Percentiles rank a stretch among this genome's conserved stretches.
Evolutionary conservation across 106 monocot species (phyloP).

Genomic region (Agapanthus africanus): DNA sequence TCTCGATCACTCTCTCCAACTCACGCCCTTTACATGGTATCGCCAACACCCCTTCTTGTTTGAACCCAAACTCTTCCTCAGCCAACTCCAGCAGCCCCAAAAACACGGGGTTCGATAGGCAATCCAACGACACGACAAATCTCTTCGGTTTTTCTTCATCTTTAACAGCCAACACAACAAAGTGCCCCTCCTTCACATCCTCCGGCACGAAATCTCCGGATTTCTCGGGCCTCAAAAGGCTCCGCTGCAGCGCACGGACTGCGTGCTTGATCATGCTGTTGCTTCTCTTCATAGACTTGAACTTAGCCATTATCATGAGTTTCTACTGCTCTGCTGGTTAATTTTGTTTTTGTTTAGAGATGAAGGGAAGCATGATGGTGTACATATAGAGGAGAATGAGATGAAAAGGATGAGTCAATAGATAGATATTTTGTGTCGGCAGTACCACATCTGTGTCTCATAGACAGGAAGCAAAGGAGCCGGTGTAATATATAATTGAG

Average conservation of each 20-base stretch:
- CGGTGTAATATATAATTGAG: neutral
- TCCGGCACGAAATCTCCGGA: constrained; percentile 7
- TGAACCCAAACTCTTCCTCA: constrained; percentile 43
- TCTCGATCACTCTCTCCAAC: constrained; percentile 27
- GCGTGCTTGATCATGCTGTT: constrained; percentile 16
- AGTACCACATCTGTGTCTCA: neutral
- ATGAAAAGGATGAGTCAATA: neutral
- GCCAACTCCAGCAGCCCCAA: constrained; percentile 34
- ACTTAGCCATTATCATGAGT: neutral
- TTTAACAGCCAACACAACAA: constrained; percentile 25
- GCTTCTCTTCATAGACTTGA: neutral
- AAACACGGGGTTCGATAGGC: constrained; percentile 35
- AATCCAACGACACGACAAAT: constrained; percentile 31
- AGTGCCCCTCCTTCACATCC: constrained; percentile 36
- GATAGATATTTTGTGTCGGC: neutral
- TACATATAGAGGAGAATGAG: constrained; percentile 2
- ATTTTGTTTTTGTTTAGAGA: neutral
- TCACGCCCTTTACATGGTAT: constrained; percentile 28
- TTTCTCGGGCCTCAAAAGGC: constrained; percentile 6
- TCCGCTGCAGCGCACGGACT: constrained; percentile 13
- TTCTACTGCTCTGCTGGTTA: neutral
- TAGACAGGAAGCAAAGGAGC: neutral
- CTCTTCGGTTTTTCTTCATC: constrained; percentile 20
- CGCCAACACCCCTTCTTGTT: constrained; percentile 28
- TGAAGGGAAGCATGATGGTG: neutral